Conservation (phyloP, 805 yeast genomes). For the Cyberlindnera euphorbiiphila region DNA sequence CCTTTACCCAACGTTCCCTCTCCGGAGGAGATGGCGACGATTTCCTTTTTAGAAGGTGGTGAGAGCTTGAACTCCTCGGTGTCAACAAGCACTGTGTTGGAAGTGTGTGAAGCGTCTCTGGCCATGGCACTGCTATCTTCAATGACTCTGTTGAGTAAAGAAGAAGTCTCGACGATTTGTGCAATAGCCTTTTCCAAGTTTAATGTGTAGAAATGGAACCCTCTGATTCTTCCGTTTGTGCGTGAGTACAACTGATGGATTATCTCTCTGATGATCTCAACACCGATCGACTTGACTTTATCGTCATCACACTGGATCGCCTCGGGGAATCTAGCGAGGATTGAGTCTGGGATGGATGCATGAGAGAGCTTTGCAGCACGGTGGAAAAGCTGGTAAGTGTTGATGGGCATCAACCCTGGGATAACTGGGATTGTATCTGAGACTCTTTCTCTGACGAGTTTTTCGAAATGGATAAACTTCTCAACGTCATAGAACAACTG, state of each 20-base stretch:
- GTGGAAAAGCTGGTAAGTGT: conserved; percentile 74
- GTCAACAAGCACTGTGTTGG: conserved; percentile 39
- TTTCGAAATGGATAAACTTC: conserved; percentile 66
- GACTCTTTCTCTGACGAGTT: conserved; percentile 39
- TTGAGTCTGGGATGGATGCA: conserved; percentile 67
- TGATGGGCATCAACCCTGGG: conserved; percentile 92
- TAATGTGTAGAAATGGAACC: conserved; percentile 89
- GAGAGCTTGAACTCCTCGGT: conserved; percentile 26
- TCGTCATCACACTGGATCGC: conserved; percentile 66
- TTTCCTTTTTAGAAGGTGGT: conserved; percentile 46
- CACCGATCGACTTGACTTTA: conserved; percentile 76
- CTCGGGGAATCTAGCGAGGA: conserved; percentile 52
- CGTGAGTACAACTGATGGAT: conserved; percentile 51
- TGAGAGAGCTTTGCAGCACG: conserved; percentile 88
- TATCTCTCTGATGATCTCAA: conserved; percentile 63
- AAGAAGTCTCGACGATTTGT: conserved; percentile 64
- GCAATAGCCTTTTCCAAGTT: conserved; percentile 93
- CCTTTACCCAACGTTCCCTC: conserved; percentile 81
- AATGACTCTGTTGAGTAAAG: conserved; percentile 46
- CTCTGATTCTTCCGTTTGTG: conserved; percentile 59
- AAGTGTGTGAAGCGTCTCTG: too few relatives aligned
- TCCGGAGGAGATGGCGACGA: conserved; percentile 78
- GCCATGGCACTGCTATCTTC: too few relatives aligned
- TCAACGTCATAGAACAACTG: conserved; percentile 89
- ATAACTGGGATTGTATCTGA: conserved; percentile 52